phyloP scores from a whole-genome alignment of 2,329 filamentous ascomycete genomes.

The Fusarium subglutinans region DNA sequence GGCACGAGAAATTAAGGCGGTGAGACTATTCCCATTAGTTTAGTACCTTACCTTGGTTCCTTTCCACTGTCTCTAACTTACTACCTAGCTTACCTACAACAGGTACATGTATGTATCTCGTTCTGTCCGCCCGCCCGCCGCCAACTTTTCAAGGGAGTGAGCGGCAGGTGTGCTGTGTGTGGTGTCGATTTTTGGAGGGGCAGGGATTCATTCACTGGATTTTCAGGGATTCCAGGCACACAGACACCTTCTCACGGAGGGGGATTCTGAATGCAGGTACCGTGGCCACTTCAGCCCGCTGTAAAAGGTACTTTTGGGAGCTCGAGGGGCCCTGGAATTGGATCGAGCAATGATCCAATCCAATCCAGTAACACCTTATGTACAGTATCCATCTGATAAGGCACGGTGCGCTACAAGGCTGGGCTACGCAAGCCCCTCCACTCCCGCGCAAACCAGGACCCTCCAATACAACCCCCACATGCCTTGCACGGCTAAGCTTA shows the following conservation, averaged over 20 bases:
- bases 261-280: constrained; percentile 33
- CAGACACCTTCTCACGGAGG: constrained; percentile 8
- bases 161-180: constrained; percentile 7
- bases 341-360: neutral
- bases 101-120: neutral
- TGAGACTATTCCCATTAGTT: constrained; percentile 34
- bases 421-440: constrained; percentile 33
- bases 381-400: constrained; percentile 15
- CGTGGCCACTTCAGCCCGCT: constrained; percentile 17
- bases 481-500: constrained; percentile 25
- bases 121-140: constrained; percentile 30
- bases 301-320: constrained; percentile 19
- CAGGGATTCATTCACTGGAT: constrained; percentile 14
- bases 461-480: constrained; percentile 29
- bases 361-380: neutral
- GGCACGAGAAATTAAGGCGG: constrained; percentile 42
- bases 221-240: constrained; percentile 27
- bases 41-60: neutral
- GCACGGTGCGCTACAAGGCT: constrained; percentile 32
- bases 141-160: neutral
- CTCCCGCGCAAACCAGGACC: constrained; percentile 32
- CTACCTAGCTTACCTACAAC: neutral
- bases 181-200: constrained; percentile 35
- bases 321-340: constrained; percentile 1
- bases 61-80: neutral